Evolutionary conservation across 78 protist species (phyloP), one percentile per base, ranked within the genome.

Genomic region (Cyanophora paradoxa): DNA sequence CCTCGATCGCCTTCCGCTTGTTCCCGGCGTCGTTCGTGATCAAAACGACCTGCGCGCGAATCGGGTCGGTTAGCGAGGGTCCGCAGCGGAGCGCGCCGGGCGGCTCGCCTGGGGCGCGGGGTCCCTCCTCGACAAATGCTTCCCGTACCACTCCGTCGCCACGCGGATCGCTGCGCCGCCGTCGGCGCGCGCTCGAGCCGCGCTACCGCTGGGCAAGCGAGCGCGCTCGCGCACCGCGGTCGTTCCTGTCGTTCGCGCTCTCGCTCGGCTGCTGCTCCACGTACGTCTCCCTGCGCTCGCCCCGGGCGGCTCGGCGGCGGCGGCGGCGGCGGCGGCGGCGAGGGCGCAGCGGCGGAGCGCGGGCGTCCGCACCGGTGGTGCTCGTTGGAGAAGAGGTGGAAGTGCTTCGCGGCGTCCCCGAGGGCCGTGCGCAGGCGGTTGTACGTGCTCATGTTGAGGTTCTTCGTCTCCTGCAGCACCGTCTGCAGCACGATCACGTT

Each of bases 401-500:
- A n/a, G n/a, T n/a, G n/a, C n/a, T n/a, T n/a, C n/a, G n/a, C n/a
- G n/a, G n/a, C n/a, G n/a, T n/a, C 46, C 36, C 1, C 71, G 36
- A 61, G 16, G 52, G 40, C 24, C 42, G 50, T 13, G 39, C 50
- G 50, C 30, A 61, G 70, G 26, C 83, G 63, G 22, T 56, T 42
- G 68, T 79, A 52, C 22, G 46, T 0, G 24, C 28, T 3, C n/a
- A 33, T 1, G 33, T 34, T 57, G 16, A 20, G 34, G 44, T 34
- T 48, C 2, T 31, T 26, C 30, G 75, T 44, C 62, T 65, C 58
- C 19, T 46, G 73, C 41, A 79, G 31, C 22, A 79, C 79, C 28
- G 83, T 79, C 59, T 72, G 74, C 34, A 77, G 42, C 33, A 79
- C 16, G 30, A 79, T 26, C 31, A 79, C 71, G 44, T 79, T 59